These are phyloP conservation scores for Leishmania mexicana DNA, from an alignment of 208 protist genomes.

Conservation along the genomic window DNA sequence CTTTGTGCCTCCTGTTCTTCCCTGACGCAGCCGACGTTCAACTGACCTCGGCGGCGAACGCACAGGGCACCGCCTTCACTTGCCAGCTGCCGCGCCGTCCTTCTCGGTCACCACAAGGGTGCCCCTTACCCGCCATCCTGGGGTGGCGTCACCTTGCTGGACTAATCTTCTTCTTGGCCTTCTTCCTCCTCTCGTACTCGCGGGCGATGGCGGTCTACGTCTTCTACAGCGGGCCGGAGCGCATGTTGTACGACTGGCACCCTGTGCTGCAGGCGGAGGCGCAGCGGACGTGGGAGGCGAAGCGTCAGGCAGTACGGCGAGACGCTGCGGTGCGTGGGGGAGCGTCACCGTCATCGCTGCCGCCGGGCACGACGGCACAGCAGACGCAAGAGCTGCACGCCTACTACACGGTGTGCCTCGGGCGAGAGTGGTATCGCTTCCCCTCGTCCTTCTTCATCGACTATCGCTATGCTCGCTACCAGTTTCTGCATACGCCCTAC, in stretches of 20 bases:
- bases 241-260: conserved; percentile 63
- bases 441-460: conserved; percentile 92
- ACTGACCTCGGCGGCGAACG: not conserved
- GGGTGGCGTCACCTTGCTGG: conserved; percentile 14
- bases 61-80: not conserved
- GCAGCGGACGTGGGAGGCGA: conserved; percentile 3
- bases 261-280: conserved; percentile 48
- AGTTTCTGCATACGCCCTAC: conserved; percentile 42
- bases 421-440: conserved; percentile 95
- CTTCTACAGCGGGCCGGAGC: conserved; percentile 81
- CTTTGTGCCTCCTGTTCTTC: conserved; percentile 38
- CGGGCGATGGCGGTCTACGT: conserved; percentile 61
- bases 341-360: not conserved
- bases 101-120: not conserved
- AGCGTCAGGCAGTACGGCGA: not conserved
- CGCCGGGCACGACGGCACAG: conserved; percentile 5
- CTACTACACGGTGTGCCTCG: conserved; percentile 84
- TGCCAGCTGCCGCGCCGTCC: not conserved
- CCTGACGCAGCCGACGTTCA: conserved; percentile 2
- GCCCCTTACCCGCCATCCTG: not conserved
- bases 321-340: not conserved
- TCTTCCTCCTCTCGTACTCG: conserved; percentile 60
- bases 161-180: conserved; percentile 45
- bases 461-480: conserved; percentile 26
- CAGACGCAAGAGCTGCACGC: conserved; percentile 14